Conservation (phyloP, 1,284 basidiomycete genomes). For the Microbotryum saponariae region DNA sequence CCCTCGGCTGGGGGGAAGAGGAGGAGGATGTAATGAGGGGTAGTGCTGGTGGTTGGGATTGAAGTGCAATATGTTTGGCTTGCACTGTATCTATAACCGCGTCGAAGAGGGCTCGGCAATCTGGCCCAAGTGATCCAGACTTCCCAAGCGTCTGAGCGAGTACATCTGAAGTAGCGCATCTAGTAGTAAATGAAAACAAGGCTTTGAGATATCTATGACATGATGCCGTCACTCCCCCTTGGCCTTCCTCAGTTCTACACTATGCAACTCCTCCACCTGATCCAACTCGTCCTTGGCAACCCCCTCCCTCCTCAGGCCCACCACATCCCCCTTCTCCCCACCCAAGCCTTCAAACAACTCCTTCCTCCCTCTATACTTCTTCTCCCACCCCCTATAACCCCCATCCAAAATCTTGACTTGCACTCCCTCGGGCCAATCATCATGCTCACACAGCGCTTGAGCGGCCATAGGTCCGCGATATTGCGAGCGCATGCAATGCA, state of each 20-base stretch:
- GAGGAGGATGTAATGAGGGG: neutral
- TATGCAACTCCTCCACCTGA: neutral
- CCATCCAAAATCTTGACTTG: conserved; percentile 14
- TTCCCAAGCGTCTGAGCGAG: too few relatives aligned
- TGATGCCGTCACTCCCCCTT: too few relatives aligned
- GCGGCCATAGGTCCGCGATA: conserved; percentile 24
- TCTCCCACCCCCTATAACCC: conserved; percentile 15
- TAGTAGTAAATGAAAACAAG: too few relatives aligned
- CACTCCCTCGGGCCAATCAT: neutral
- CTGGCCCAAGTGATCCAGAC: too few relatives aligned
- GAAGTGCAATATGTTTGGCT: too few relatives aligned
- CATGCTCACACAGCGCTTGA: neutral
- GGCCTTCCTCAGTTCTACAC: too few relatives aligned
- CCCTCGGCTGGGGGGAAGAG: neutral
- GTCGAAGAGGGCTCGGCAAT: too few relatives aligned
- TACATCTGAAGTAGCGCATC: too few relatives aligned
- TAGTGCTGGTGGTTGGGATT: neutral
- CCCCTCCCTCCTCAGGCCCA: too few relatives aligned
- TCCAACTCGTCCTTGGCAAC: conserved; percentile 9
- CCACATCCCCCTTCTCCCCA: neutral
- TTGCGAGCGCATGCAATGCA: conserved; percentile 25
- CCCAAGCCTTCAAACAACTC: conserved; percentile 13
- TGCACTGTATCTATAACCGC: too few relatives aligned
- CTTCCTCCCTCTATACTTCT: conserved; percentile 6
- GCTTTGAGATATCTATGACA: too few relatives aligned